phyloP scores from a whole-genome alignment of 2,329 filamentous ascomycete species.

The Blumeria graminis region DNA sequence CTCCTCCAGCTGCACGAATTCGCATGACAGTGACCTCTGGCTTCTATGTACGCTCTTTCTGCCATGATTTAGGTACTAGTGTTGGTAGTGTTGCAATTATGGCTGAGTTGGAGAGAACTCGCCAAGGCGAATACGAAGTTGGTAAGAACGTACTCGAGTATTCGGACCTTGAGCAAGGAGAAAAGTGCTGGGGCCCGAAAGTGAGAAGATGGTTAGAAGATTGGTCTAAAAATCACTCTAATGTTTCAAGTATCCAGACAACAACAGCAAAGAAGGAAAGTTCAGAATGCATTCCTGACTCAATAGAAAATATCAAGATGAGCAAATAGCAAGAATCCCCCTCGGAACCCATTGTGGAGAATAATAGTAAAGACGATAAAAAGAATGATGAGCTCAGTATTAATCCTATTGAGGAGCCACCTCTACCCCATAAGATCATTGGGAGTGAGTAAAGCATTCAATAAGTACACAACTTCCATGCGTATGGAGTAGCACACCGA shows the following conservation, averaged over 20 bases:
- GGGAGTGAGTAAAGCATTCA: no score
- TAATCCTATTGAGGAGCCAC: no score
- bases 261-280: no score
- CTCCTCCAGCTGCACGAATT: conserved; percentile 53
- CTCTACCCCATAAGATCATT: no score
- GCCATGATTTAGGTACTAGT: conserved; percentile 71
- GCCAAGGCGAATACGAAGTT: conserved; percentile 60
- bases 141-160: conserved; percentile 57
- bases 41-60: conserved; percentile 87
- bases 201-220: conserved; percentile 30
- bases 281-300: no score
- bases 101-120: conserved; percentile 56
- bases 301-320: no score
- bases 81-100: conserved; percentile 66
- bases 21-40: conserved; percentile 85
- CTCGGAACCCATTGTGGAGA: no score
- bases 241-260: neutral
- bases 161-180: conserved; percentile 48
- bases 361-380: no score
- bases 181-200: conserved; percentile 62
- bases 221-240: conserved; percentile 9
- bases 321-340: no score
- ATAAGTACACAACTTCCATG: no score
- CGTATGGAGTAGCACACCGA: no score
- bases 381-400: no score